Conservation (phyloP, 129 eudicot genomes). For the Artemisia annua region DNA sequence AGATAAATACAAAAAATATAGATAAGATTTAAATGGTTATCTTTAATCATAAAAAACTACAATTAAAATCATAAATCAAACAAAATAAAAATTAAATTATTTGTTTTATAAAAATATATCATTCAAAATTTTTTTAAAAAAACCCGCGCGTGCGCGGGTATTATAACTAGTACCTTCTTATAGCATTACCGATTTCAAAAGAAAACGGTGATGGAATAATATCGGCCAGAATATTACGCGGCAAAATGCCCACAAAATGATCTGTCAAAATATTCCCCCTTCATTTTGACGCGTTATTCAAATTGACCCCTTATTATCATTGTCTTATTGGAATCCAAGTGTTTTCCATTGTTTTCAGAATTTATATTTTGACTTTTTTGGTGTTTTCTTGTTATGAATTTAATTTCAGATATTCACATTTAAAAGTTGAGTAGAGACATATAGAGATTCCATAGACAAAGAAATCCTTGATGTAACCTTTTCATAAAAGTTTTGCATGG, state of each 20-base stretch:
- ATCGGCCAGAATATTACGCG: conserved; percentile 16
- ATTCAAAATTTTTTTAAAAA: too few species aligned
- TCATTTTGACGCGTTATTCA: conserved; percentile 36
- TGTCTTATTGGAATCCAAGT: conserved; percentile 19
- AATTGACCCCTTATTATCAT: conserved; percentile 11
- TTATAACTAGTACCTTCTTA: too few species aligned
- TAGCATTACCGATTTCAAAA: too few species aligned
- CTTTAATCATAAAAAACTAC: too few species aligned
- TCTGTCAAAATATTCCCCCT: conserved; percentile 30
- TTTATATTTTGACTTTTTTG: background rate
- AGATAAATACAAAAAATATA: too few species aligned
- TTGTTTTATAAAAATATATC: too few species aligned
- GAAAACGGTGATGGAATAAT: background rate
- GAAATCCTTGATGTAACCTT: too few species aligned
- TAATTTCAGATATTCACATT: background rate
- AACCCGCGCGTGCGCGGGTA: too few species aligned
- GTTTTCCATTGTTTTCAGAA: background rate
- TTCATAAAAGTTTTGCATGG: too few species aligned
- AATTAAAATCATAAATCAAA: too few species aligned
- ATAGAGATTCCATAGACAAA: background rate
- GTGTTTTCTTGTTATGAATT: background rate
- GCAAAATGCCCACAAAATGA: conserved; percentile 12
- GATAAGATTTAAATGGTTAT: too few species aligned
- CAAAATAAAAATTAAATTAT: too few species aligned
- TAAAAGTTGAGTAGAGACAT: background rate